Evolutionary conservation across 805 yeast genomes (phyloP).

Genomic region (Tetrapisispora pingtungensis): DNA sequence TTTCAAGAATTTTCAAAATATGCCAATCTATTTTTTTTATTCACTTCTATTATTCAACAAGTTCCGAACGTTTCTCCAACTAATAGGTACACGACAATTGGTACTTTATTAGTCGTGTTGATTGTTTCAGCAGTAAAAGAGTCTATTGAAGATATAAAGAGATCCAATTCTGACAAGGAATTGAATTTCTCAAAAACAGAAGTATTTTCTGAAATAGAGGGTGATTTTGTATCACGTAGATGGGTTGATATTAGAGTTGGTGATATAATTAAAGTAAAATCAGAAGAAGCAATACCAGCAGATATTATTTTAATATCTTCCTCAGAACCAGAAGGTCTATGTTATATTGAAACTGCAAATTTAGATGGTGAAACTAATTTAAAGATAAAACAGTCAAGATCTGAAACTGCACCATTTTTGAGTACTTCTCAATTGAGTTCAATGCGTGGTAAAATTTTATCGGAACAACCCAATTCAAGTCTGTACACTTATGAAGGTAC

Average conservation of each 20-base stretch:
- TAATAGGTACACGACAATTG: slow-evolving; percentile 88
- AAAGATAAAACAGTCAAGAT: slow-evolving; percentile 81
- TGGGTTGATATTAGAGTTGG: slow-evolving; percentile 92
- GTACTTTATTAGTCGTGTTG: slow-evolving; percentile 76
- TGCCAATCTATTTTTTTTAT: slow-evolving; percentile 86
- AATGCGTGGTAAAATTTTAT: slow-evolving; percentile 50
- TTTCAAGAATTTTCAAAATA: slow-evolving; percentile 96
- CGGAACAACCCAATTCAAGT: slow-evolving; percentile 92
- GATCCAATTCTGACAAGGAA: slow-evolving; percentile 82
- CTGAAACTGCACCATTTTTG: slow-evolving; percentile 65
- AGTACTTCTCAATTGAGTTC: slow-evolving; percentile 50
- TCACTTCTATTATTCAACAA: slow-evolving; percentile 90
- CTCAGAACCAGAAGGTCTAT: slow-evolving; percentile 96
- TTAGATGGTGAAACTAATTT: slow-evolving; percentile 96
- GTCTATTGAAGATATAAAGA: slow-evolving; percentile 78
- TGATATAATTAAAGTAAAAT: slow-evolving; percentile 72
- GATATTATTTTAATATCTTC: slow-evolving; percentile 78
- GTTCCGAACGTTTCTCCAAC: slow-evolving; percentile 96
- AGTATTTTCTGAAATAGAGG: slow-evolving; percentile 49
- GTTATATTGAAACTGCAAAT: slow-evolving; percentile 95
- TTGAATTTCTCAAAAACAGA: slow-evolving; percentile 67
- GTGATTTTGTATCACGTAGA: slow-evolving; percentile 53
- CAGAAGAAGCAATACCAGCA: slow-evolving; percentile 91
- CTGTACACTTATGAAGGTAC: slow-evolving; percentile 94
- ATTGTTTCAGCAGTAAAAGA: slow-evolving; percentile 90